phyloP scores from a whole-genome alignment of 2,329 filamentous ascomycete genomes.

The Botrytis paeoniae region DNA sequence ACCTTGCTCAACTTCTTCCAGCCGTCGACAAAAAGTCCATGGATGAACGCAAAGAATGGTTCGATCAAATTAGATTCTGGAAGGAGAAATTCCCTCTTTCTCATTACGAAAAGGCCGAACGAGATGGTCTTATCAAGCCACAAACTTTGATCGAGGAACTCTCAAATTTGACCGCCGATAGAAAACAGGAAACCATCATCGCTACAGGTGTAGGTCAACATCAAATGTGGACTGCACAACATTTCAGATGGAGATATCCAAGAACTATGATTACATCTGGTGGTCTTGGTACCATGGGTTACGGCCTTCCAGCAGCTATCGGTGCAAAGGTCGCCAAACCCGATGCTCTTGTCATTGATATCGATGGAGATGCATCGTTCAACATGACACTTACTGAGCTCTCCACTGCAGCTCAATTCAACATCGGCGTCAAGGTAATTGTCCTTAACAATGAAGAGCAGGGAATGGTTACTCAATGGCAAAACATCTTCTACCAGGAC shows the following conservation, averaged over 20 bases:
- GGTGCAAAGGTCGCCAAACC: conserved; percentile 85
- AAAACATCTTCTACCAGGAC: conserved; percentile 95
- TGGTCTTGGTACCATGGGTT: conserved; percentile 95
- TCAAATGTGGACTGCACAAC: conserved; percentile 98
- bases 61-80: conserved; percentile 84
- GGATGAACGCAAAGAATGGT: conserved; percentile 77
- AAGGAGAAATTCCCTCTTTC: conserved; percentile 85
- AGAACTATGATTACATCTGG: conserved; percentile 95
- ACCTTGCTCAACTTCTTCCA: conserved; percentile 73
- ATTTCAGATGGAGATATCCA: conserved; percentile 91
- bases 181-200: conserved; percentile 83
- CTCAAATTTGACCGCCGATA: conserved; percentile 74
- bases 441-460: conserved; percentile 97
- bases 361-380: conserved; percentile 98
- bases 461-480: conserved; percentile 99
- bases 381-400: conserved; percentile 98
- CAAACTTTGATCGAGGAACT: conserved; percentile 90
- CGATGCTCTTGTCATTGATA: conserved; percentile 69
- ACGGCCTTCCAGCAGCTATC: conserved; percentile 88
- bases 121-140: conserved; percentile 83
- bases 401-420: conserved; percentile 88
- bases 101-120: conserved; percentile 74
- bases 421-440: conserved; percentile 94
- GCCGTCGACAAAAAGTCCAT: conserved; percentile 61
- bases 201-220: conserved; percentile 94